Conservation (phyloP, 1,284 basidiomycete species). For the Pseudozyma tsukubaensis region DNA sequence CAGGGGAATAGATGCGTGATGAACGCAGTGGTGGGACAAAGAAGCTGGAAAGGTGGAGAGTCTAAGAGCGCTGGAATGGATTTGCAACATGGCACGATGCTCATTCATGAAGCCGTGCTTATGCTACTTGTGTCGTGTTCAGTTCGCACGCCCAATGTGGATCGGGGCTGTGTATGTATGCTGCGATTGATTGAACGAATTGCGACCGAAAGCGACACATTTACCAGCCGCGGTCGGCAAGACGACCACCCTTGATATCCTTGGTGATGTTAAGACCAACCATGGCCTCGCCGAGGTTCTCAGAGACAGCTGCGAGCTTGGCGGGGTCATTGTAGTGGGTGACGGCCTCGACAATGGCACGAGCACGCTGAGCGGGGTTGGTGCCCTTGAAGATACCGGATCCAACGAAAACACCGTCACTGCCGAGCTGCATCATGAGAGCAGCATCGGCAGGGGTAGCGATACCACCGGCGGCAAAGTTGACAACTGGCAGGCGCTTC, state of each 20-base stretch:
- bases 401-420: constrained; percentile 81
- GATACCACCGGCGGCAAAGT: constrained; percentile 83
- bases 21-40: constrained; percentile 10
- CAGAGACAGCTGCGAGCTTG: constrained; percentile 77
- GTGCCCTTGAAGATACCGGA: constrained; percentile 74
- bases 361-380: constrained; percentile 91
- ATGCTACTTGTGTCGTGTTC: no score
- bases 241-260: constrained; percentile 64
- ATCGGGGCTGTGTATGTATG: constrained; percentile 1
- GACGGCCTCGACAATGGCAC: constrained; percentile 96
- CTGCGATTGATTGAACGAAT: background rate
- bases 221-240: constrained; percentile 66
- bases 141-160: no score
- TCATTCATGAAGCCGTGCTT: background rate
- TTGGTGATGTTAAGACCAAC: constrained; percentile 82
- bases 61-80: constrained; percentile 1
- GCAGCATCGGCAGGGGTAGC: constrained; percentile 98
- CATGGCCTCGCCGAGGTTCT: constrained; percentile 89
- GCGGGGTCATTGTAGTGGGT: constrained; percentile 79
- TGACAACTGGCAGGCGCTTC: constrained; percentile 89
- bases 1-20: constrained; percentile 15
- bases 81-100: background rate
- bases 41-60: background rate
- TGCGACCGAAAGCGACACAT: background rate
- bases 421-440: constrained; percentile 99